Conservation (phyloP, 2,329 filamentous ascomycete species). For the Fusarium sp. region DNA sequence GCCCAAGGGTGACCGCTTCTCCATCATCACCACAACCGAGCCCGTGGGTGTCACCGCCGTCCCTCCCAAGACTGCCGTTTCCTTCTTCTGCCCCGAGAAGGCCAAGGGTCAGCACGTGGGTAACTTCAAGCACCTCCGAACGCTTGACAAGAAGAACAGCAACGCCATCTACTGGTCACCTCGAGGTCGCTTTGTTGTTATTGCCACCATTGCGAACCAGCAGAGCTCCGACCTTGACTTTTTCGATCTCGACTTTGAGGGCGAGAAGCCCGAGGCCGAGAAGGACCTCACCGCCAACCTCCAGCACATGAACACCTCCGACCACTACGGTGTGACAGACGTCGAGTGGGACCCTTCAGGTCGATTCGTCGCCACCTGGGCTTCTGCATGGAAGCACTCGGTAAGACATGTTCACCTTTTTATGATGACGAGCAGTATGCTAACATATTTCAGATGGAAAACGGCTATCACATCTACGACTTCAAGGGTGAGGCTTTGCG, state of each 20-base stretch:
- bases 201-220: slow-evolving; percentile 92
- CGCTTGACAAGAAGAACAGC: slow-evolving; percentile 98
- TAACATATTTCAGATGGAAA: slow-evolving; percentile 86
- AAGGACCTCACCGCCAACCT: slow-evolving; percentile 96
- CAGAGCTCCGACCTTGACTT: slow-evolving; percentile 97
- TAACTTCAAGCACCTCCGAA: slow-evolving; percentile 97
- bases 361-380: slow-evolving; percentile 92
- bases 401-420: slow-evolving; percentile 66
- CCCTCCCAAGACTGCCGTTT: slow-evolving; percentile 91
- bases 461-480: slow-evolving; percentile 98
- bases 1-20: slow-evolving; percentile 96
- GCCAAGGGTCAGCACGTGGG: slow-evolving; percentile 82
- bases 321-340: slow-evolving; percentile 98
- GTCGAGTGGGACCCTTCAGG: slow-evolving; percentile 98
- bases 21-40: slow-evolving; percentile 95
- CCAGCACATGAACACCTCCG: slow-evolving; percentile 91
- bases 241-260: slow-evolving; percentile 97
- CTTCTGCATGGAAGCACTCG: slow-evolving; percentile 94
- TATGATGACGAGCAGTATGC: slow-evolving; percentile 35
- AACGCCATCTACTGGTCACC: slow-evolving; percentile 99
- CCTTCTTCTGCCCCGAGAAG: slow-evolving; percentile 98
- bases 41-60: slow-evolving; percentile 82
- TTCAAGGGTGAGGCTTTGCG: slow-evolving; percentile 91
- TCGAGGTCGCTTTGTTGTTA: slow-evolving; percentile 91
- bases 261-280: slow-evolving; percentile 91